These are phyloP conservation scores for Daldinia sp. DNA, from an alignment of 2,329 filamentous ascomycete genomes.

Conservation along the genomic window DNA sequence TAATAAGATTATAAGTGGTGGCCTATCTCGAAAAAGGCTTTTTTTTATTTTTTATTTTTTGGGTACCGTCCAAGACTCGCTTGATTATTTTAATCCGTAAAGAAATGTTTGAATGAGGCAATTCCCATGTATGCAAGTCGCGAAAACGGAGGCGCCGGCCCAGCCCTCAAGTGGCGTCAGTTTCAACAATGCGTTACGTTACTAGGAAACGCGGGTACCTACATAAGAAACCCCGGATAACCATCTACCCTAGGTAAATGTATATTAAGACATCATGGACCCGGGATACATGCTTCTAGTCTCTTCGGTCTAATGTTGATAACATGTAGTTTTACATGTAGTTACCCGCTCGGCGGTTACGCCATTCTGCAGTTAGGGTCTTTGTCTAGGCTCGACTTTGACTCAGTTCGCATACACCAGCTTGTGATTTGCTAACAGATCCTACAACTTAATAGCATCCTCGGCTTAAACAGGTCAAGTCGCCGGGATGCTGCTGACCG, in stretches of 20 bases:
- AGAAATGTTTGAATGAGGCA: constrained; percentile 18
- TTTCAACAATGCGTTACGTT: not conserved
- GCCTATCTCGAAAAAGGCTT: constrained; percentile 8
- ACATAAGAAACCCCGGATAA: too few species aligned
- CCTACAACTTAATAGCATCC: constrained; percentile 2
- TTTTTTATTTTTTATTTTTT: too few species aligned
- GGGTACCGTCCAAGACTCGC: not conserved
- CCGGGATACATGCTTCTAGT: not conserved
- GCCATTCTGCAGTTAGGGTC: not conserved
- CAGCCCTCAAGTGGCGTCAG: not conserved
- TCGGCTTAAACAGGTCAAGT: constrained; percentile 8
- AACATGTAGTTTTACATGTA: not conserved
- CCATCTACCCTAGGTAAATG: not conserved
- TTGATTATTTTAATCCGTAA: not conserved
- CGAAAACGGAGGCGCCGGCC: not conserved
- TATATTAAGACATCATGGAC: not conserved
- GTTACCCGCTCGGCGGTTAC: not conserved
- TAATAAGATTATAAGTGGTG: constrained; percentile 2
- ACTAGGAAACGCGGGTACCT: not conserved
- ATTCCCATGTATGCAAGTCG: too few species aligned
- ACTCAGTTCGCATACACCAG: not conserved
- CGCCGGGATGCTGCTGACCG: not conserved
- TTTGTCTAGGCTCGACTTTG: not conserved
- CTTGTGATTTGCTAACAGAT: constrained; percentile 7
- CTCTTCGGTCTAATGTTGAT: not conserved